These are phyloP conservation scores for Acanthochlamys bracteata DNA, from an alignment of 106 monocot species.

Conservation along the genomic window DNA sequence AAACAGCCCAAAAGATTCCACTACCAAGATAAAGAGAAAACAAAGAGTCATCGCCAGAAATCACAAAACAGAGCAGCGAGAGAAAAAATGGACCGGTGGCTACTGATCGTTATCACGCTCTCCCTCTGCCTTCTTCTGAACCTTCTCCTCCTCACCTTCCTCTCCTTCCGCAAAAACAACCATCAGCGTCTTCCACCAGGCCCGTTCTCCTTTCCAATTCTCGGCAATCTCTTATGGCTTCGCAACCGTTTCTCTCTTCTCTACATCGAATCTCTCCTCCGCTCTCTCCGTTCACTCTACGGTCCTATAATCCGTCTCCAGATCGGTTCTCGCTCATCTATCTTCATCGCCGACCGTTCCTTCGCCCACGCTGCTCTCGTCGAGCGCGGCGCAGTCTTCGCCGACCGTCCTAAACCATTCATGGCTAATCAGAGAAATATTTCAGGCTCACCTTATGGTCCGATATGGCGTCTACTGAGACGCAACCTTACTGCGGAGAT, in stretches of 20 bases:
- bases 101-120: constrained; percentile 11
- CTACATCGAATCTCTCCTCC: constrained; percentile 21
- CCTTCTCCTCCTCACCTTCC: neutral
- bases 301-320: constrained; percentile 41
- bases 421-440: constrained; percentile 16
- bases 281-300: constrained; percentile 7
- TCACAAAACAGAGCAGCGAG: neutral
- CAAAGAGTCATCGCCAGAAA: no score
- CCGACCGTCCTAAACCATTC: constrained; percentile 21
- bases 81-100: constrained; percentile 14
- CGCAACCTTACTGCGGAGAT: constrained; percentile 34
- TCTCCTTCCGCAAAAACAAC: neutral
- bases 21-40: no score
- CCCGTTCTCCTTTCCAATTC: constrained; percentile 15
- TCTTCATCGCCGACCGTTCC: constrained; percentile 36
- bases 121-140: constrained; percentile 9
- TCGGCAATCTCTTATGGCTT: constrained; percentile 15
- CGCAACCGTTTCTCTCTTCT: neutral
- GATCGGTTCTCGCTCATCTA: constrained; percentile 12
- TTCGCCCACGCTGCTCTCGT: constrained; percentile 33
- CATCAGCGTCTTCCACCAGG: constrained; percentile 23
- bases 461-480: constrained; percentile 40
- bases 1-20: no score
- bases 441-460: constrained; percentile 33
- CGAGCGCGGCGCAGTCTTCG: constrained; percentile 23